Base-by-base conservation (phyloP, 2,329 filamentous ascomycete species). In the Fusarium sp. region DNA sequence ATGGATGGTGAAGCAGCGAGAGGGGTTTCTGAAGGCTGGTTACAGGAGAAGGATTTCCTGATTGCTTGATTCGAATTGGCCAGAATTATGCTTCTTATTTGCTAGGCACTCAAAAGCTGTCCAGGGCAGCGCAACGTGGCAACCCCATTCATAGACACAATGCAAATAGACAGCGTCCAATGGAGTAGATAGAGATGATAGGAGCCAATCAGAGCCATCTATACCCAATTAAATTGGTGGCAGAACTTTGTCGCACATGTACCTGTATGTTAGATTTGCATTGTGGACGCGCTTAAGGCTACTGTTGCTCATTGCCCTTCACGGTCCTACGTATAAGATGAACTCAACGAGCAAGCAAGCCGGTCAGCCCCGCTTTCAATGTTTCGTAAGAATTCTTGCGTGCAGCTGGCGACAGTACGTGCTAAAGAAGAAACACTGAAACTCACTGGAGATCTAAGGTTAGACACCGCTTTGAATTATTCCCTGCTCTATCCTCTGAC, bases 1-100 rank as follows among this genome's bases (percentile, higher is more conserved):
- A 74, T 73, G 71, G 67, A 74, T 31, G 62, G 71, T 0, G 31
- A 72, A 31, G 64, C 42, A 0, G 61, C 72, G 8, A 5, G 2
- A 9, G 67, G 49, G 0, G 64, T 71, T 1, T 2, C 8, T 0
- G n/a, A 68, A 7, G 57, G 60, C 0, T 71, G 58, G 63, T 14
- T 73, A 5, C 4, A 60, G n/a, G 71, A 65, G 51, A 17, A 49
- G 14, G 51, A 73, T 16, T 42, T 62, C 5, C 12, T 71, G 0
- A 14, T 73, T 1, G 51, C 16, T 6, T 73, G 1, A 53, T n/a
- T 12, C 6, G n/a, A n/a, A 17, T 29, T 46, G 14, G 14, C 5
- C 27, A 16, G 44, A 27, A 46, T 5, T 14, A 46, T 17, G 44
- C 17, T 27, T 8, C 22, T 16, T 46, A 27, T 27, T 14, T 44